Evolutionary conservation across 2,329 filamentous ascomycete genomes (phyloP).

Genomic region (Aspergillus sp.): DNA sequence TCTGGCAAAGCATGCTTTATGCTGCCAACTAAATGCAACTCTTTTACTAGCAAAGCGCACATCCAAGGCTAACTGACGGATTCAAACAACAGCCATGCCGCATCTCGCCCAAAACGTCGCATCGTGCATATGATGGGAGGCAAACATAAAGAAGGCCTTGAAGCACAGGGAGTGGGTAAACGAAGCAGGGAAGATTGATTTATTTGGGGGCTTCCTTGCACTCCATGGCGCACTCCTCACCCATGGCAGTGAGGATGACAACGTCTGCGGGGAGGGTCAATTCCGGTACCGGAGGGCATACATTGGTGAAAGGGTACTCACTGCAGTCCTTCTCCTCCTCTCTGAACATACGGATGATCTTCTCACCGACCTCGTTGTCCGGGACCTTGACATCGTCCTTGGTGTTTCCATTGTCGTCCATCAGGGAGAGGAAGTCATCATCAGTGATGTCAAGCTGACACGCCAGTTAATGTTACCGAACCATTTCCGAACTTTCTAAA

Average conservation of each 20-base stretch:
- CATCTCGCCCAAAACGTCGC: constrained; percentile 25
- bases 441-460: constrained; percentile 83
- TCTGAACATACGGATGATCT: constrained; percentile 77
- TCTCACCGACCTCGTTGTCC: constrained; percentile 82
- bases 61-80: constrained; percentile 31
- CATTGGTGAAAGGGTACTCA: constrained; percentile 52
- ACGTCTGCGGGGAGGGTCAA: constrained; percentile 59
- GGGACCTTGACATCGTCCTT: constrained; percentile 96
- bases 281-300: background rate
- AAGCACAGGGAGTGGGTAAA: constrained; percentile 26
- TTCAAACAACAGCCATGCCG: constrained; percentile 17
- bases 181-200: constrained; percentile 23
- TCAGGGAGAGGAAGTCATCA: constrained; percentile 91
- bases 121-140: constrained; percentile 27
- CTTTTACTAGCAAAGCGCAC: constrained; percentile 31
- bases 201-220: constrained; percentile 77
- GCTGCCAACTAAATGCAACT: constrained; percentile 34
- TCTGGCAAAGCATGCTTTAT: constrained; percentile 29
- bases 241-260: constrained; percentile 92
- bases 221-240: constrained; percentile 87
- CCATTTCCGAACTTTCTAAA: too few species aligned
- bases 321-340: constrained; percentile 89
- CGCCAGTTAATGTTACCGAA: too few species aligned
- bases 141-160: constrained; percentile 24
- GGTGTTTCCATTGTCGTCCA: constrained; percentile 78